These are phyloP conservation scores for Ceratobasidium theobromae DNA, from an alignment of 1,284 basidiomycete species.

Conservation along the genomic window DNA sequence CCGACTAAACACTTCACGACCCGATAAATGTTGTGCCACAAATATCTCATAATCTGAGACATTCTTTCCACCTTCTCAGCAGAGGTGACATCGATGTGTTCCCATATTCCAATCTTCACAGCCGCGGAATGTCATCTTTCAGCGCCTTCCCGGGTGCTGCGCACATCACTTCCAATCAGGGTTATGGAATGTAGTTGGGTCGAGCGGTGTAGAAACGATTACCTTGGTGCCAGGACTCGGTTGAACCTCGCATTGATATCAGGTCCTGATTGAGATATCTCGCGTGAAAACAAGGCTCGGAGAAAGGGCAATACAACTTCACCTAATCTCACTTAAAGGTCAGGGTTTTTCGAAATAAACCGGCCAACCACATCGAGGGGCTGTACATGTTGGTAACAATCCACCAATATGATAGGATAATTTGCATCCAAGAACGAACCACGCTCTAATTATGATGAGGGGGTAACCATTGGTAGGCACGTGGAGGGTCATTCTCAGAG, in stretches of 20 bases:
- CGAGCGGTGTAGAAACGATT: not conserved
- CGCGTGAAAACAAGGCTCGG: too few species aligned
- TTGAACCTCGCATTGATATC: not conserved
- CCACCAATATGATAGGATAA: too few species aligned
- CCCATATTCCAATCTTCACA: not conserved
- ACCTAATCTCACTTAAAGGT: too few species aligned
- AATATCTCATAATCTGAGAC: not conserved
- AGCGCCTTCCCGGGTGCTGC: not conserved
- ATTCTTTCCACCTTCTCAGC: not conserved
- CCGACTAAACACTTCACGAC: not conserved
- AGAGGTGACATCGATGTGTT: not conserved
- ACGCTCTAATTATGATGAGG: too few species aligned
- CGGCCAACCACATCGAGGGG: too few species aligned
- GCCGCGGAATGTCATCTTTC: not conserved
- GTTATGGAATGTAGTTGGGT: not conserved
- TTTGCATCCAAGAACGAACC: too few species aligned
- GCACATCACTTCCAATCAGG: not conserved
- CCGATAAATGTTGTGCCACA: not conserved
- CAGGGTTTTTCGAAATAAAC: too few species aligned
- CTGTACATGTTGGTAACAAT: too few species aligned
- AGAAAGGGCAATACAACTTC: too few species aligned
- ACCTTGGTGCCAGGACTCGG: not conserved
- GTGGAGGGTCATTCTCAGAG: too few species aligned
- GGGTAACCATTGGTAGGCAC: too few species aligned
- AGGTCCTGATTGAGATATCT: not conserved